Percentiles rank a stretch among this genome's conserved stretches.
Evolutionary conservation across 1,139 yeast genomes (phyloP).

Genomic region (Kurtzmaniella natalensis): DNA sequence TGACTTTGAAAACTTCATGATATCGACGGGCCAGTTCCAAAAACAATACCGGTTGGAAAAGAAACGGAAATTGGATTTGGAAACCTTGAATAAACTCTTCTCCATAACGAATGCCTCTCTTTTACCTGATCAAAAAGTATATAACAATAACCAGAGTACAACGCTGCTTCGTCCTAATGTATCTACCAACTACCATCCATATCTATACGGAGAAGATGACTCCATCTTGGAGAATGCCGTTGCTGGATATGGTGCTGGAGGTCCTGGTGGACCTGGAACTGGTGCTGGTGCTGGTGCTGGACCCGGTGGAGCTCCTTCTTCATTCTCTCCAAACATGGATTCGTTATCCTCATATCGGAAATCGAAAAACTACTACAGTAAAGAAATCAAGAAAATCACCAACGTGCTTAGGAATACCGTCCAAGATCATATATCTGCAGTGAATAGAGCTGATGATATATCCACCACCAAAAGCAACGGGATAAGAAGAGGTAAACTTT

Average conservation of each 20-base stretch:
- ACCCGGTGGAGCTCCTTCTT: neutral
- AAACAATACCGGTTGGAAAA: constrained; percentile 58
- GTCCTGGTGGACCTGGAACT: constrained; percentile 1
- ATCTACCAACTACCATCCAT: neutral
- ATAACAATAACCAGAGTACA: constrained; percentile 1
- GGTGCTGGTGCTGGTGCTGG: too few species aligned
- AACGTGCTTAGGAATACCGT: constrained; percentile 71
- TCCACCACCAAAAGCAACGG: constrained; percentile 20
- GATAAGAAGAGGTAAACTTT: constrained; percentile 31
- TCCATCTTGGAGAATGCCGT: constrained; percentile 3
- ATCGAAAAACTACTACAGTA: constrained; percentile 31
- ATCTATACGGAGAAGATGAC: constrained; percentile 4
- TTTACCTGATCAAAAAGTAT: constrained; percentile 21
- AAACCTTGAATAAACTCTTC: constrained; percentile 58
- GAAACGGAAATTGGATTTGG: constrained; percentile 57
- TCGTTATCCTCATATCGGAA: constrained; percentile 15
- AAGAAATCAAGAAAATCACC: constrained; percentile 57
- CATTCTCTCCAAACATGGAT: constrained; percentile 17
- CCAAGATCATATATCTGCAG: constrained; percentile 50
- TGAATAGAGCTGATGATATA: constrained; percentile 26
- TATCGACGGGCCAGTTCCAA: constrained; percentile 55
- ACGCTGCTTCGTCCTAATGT: neutral
- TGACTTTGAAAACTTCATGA: constrained; percentile 62
- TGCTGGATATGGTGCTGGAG: neutral
- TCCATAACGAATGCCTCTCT: constrained; percentile 51